Base-by-base conservation (phyloP, 2,329 filamentous ascomycete genomes). In the Ophiosphaerella korrae region DNA sequence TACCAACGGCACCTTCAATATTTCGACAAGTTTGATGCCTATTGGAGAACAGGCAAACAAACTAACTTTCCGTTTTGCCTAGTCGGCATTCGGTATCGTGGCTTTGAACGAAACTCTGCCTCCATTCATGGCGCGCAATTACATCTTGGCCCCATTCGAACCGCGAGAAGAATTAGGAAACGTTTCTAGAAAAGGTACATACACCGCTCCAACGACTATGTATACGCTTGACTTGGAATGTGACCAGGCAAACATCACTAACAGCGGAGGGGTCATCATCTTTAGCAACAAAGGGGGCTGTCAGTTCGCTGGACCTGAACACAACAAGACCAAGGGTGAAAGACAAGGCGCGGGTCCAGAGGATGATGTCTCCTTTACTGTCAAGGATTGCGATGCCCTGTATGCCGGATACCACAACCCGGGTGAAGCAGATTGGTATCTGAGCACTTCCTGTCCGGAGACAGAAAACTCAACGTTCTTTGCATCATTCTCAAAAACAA, bases 41-140 rank as follows among this genome's bases (percentile, higher is more conserved):
- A 13, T 74, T 0, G 41, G 32, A 0, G 7, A 71, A 3, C 77
- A 79, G 35, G 36, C 48, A 0, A 40, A 56, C 1, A 45, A 18
- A 0, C 24, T 82, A 0, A 72, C 74, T 1, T 58, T 69, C 0
- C 60, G 71, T 0, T 74, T 82, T 9, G 55, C 79, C 0, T 77
- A 82, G 7, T 75, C 71, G 0, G 77, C 76, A 0, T 82, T 82
- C 45, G 77, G 75, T 0, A 74, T 81, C 0, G 69, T 71, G 0
- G 80, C 78, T 75, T 66, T 83, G 0, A 74, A 75, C 0, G 80
- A 83, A 13, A 63, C 64, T 0, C 59, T 76, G 0, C 80, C 80
- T 0, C 31, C 66, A 0, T 85, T 77, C 45, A 82, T 77, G 29
- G 75, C 77, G 0, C 24, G 66, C 0, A 63, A 80, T 0, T 81